Percentiles rank a stretch among this genome's conserved stretches.
Conservation (phyloP, 768 basidiomycete genomes). For the Cyclocybe aegerita region DNA sequence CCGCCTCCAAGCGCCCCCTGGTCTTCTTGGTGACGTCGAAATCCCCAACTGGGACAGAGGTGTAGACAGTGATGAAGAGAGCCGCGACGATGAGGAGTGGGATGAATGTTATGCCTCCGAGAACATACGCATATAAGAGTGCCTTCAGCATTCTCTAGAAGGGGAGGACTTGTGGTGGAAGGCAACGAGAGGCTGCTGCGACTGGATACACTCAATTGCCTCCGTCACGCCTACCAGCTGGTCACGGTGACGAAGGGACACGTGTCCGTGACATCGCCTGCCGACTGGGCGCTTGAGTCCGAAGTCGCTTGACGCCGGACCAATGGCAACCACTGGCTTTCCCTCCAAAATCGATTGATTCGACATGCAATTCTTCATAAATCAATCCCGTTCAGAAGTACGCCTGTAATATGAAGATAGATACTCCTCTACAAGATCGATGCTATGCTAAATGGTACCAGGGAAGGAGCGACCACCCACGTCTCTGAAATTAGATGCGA, state of each 20-base stretch:
- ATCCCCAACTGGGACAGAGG: constrained; percentile 78
- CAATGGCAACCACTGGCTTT: background rate
- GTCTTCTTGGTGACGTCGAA: constrained; percentile 41
- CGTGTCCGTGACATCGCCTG: constrained; percentile 17
- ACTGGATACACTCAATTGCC: constrained; percentile 2
- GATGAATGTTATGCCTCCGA: constrained; percentile 89
- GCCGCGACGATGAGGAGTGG: constrained; percentile 66
- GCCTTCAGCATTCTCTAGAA: constrained; percentile 63
- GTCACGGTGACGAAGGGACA: constrained; percentile 18
- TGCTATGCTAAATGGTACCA: too few species aligned
- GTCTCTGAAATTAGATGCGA: too few species aligned
- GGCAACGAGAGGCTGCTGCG: background rate
- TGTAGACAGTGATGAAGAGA: constrained; percentile 71
- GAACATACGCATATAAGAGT: constrained; percentile 79
- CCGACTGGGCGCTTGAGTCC: background rate
- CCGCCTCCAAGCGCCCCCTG: constrained; percentile 29
- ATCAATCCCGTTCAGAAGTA: too few species aligned
- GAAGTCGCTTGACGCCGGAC: background rate
- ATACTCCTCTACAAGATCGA: too few species aligned
- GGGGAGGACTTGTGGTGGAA: background rate
- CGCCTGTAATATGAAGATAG: too few species aligned
- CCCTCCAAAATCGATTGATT: background rate
- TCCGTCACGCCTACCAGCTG: constrained; percentile 3
- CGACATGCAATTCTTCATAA: too few species aligned
- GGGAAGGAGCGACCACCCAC: too few species aligned